Evolutionary conservation across 2,329 filamentous ascomycete species (phyloP).

Genomic region (Aspergillus eucalypticola): DNA sequence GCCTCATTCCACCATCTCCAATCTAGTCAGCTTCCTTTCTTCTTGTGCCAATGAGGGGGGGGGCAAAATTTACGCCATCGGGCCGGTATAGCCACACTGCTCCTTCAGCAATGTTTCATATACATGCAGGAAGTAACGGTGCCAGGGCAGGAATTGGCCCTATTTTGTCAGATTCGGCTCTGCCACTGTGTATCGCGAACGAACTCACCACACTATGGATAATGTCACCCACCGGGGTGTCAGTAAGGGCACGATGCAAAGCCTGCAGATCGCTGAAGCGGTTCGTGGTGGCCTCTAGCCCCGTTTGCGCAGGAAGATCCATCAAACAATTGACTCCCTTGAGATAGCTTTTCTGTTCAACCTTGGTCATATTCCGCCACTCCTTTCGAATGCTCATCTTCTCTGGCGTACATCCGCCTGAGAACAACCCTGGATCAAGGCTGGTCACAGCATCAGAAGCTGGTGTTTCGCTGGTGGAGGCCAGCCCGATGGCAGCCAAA

Average conservation of each 20-base stretch:
- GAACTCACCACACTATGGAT: conserved; percentile 1
- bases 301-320: background rate
- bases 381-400: background rate
- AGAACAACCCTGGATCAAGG: background rate
- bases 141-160: conserved; percentile 3
- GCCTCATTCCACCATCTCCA: background rate
- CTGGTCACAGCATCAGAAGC: background rate
- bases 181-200: background rate
- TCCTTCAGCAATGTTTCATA: background rate
- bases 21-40: background rate
- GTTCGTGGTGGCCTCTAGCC: background rate
- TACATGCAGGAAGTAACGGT: background rate
- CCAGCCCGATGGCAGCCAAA: background rate
- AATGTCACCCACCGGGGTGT: background rate
- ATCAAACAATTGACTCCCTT: background rate
- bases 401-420: background rate
- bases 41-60: too few relatives aligned
- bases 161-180: background rate
- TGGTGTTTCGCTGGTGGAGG: background rate
- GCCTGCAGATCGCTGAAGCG: conserved; percentile 1
- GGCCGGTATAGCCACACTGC: background rate
- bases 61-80: background rate
- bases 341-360: background rate
- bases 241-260: background rate
- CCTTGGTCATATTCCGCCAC: background rate